Base-by-base conservation (phyloP, 257 asterid genomes). In the Ilex aquifolium region DNA sequence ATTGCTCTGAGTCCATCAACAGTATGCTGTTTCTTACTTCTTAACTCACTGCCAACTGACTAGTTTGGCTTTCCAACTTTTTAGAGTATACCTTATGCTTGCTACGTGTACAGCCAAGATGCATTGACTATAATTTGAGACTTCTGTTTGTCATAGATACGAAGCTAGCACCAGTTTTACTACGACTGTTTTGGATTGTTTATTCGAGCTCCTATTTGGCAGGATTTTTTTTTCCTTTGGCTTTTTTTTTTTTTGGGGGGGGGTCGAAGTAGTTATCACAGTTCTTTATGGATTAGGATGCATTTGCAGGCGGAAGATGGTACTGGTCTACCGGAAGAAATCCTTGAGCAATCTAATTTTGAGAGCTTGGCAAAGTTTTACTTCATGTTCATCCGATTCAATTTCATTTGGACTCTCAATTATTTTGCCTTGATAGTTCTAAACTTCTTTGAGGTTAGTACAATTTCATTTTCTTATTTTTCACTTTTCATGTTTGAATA, bases 231-330 rank as follows among this genome's bases (percentile, higher is more conserved):
- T 27, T 32, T 40, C 36, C 42, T 5, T 40, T 17, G 30, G 44
- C 29, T 63, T 56, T 31, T 17, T 63, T 56, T 31, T 17, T 16
- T 58, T 32, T 36, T 44, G 60, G 66, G 49, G 27, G 27, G 27
- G 27, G 27, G 66, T 50, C 59, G 31, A 57, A 46, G 52, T 62
- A 29, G 3, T 51, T 70, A 67, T 76, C 69, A 14, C 31, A 15
- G 29, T 7, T 53, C 31, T 15, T 53, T 15, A 53, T 17, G 14
- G 57, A 1, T 53, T 14, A 53, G 5, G 11, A 7, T 53, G 48
- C 64, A 5, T 42, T 60, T 78, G 71, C 87, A 93, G 99, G 99
- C 99, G 76, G 97, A 93, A 85, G 99, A 93, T 62, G 99, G 99
- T 51, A 65, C 82, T 65, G 99, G 99, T 65, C 79, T 93, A 53